Conservation (phyloP, 208 protist species). For the Trypanosomatidae sp. region DNA sequence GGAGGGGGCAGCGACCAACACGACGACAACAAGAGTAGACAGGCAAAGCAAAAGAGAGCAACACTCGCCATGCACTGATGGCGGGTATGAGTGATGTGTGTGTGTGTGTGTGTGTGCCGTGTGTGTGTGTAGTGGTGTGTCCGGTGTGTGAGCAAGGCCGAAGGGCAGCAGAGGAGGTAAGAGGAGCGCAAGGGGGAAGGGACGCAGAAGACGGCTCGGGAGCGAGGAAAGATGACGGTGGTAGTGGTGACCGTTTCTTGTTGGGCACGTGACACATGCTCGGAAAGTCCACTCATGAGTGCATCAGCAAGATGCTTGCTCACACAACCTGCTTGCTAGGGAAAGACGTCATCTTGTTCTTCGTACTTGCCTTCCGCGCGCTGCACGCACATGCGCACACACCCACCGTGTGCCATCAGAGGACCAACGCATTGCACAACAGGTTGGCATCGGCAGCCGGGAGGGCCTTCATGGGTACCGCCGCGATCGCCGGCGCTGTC, state of each 20-base stretch:
- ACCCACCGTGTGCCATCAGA: slow-evolving; percentile 11
- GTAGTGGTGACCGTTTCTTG: background rate
- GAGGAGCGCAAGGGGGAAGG: background rate
- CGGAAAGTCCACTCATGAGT: background rate
- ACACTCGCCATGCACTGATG: background rate
- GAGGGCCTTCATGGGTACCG: slow-evolving; percentile 17
- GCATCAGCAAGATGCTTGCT: background rate
- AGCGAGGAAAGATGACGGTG: background rate
- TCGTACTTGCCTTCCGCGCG: background rate
- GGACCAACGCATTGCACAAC: slow-evolving; percentile 50
- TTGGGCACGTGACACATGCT: background rate
- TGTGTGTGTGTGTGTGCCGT: too few species aligned
- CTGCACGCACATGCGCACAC: slow-evolving; percentile 7
- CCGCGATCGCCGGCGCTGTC: slow-evolving; percentile 16
- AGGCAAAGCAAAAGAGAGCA: background rate
- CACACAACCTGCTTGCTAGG: background rate
- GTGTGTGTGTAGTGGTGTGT: too few species aligned
- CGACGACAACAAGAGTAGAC: background rate
- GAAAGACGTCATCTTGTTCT: background rate
- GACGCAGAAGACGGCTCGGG: background rate
- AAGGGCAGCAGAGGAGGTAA: background rate
- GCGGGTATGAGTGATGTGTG: background rate
- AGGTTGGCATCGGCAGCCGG: slow-evolving; percentile 3
- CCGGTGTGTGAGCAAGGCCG: too few species aligned
- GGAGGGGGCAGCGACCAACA: background rate